phyloP scores from a whole-genome alignment of 2,329 filamentous ascomycete genomes.

The Venturia asperata region DNA sequence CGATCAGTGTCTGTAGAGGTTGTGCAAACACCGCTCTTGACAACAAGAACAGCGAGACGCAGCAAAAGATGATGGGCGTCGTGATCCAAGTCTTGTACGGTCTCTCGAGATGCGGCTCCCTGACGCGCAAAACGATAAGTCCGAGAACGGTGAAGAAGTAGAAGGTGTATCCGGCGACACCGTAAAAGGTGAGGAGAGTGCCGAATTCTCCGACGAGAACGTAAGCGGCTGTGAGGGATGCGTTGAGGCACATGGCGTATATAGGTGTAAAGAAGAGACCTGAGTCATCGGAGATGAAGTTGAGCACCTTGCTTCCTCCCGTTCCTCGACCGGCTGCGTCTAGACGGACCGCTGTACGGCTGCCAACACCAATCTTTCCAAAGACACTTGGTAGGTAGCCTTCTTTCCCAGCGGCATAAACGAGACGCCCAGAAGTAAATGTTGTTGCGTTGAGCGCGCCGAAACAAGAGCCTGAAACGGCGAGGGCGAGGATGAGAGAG shows the following conservation, averaged over 20 bases:
- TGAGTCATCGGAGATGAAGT: constrained; percentile 67
- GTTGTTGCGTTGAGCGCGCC: constrained; percentile 90
- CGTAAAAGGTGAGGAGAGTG: constrained; percentile 92
- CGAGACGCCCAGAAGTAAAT: constrained; percentile 84
- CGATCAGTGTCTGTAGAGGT: constrained; percentile 81
- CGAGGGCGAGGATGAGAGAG: constrained; percentile 74
- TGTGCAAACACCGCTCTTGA: constrained; percentile 84
- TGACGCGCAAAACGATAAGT: constrained; percentile 80
- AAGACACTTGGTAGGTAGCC: constrained; percentile 83
- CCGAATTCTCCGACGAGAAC: constrained; percentile 82
- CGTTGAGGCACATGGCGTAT: constrained; percentile 80
- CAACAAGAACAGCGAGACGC: constrained; percentile 86
- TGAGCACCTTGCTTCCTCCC: constrained; percentile 39
- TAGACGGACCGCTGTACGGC: constrained; percentile 33
- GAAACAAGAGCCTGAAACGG: constrained; percentile 87
- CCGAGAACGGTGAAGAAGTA: constrained; percentile 95
- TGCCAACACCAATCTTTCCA: constrained; percentile 68
- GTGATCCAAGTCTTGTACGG: constrained; percentile 96
- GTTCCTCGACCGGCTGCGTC: constrained; percentile 7
- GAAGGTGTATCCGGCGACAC: constrained; percentile 93
- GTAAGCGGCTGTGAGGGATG: constrained; percentile 64
- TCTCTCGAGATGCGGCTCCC: constrained; percentile 77
- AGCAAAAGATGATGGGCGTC: constrained; percentile 97
- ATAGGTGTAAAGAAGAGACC: constrained; percentile 92
- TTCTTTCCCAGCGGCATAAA: constrained; percentile 92